Base-by-base conservation (phyloP, 179 eudicot species). In the Silene coronaria region DNA sequence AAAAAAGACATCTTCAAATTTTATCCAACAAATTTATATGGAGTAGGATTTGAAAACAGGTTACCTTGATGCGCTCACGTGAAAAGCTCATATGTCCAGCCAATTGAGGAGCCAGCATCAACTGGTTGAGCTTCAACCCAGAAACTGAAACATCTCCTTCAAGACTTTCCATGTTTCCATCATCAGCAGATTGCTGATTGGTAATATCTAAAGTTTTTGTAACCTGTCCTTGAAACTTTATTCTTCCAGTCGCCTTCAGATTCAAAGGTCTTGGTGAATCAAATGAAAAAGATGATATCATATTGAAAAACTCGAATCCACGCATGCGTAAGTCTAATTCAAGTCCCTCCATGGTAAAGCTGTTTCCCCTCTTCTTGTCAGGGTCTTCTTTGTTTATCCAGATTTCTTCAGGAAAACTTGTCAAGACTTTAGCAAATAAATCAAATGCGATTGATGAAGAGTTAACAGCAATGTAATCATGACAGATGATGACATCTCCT, bases 361-460 rank as follows among this genome's bases (percentile, higher is more conserved):
- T 86, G 82, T 82, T 82, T 72, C 83, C 80, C 71, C 75, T 82
- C 75, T 77, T 83, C 77, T 79, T 71, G 71, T 67, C 87, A 66
- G 70, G 79, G 60, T 84, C 91, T 81, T 84, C 85, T 79, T 79
- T 73, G 51, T 79, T 74, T 73, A 81, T 76, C 83, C 77, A 87
- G 75, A 77, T 71, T 67, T 82, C 90, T 73, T 87, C 90, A 67
- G 85, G 92, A 85, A 90, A 90, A 24, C 87, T 75, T 62, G 91
- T 88, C 77, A 83, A 80, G 78, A 93, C 82, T 81, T 87, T 93
- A 11, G 89, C 77, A 81, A 80, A 89, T 58, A 93, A 75, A 75
- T 93, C 98, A 86, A 94, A 94, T 75, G 97, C 97, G 74, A 87
- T 79, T 60, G 98, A 94, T 46, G 98, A 94, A 77, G 98, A 92